Conservation (phyloP, 2,329 filamentous ascomycete genomes). For the Penicillium sp. region DNA sequence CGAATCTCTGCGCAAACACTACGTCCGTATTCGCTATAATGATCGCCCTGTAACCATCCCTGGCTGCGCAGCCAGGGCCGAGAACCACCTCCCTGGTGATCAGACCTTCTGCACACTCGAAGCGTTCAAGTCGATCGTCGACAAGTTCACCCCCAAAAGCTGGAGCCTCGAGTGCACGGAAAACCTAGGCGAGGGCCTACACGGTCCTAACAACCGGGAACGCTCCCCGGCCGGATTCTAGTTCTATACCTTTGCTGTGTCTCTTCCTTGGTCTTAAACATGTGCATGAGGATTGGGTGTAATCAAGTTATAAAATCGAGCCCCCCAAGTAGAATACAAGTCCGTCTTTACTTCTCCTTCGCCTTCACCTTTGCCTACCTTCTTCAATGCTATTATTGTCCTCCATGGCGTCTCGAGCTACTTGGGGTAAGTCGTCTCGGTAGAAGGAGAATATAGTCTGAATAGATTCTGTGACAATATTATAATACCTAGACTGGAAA, state of each 20-base stretch:
- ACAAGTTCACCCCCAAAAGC: conserved; percentile 77
- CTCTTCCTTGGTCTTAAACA: background rate
- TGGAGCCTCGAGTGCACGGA: conserved; percentile 63
- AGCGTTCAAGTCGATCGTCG: conserved; percentile 87
- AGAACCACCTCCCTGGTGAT: conserved; percentile 81
- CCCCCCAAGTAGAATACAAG: background rate
- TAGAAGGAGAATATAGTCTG: too few relatives aligned
- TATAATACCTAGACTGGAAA: too few relatives aligned
- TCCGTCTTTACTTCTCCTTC: conserved; percentile 6
- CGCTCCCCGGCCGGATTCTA: conserved; percentile 38
- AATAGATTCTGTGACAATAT: too few relatives aligned
- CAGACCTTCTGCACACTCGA: conserved; percentile 85
- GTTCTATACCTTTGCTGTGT: conserved; percentile 7
- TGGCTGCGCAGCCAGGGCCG: conserved; percentile 63
- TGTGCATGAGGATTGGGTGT: background rate
- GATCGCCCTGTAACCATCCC: conserved; percentile 76
- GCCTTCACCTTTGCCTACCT: conserved; percentile 2
- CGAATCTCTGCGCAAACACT: conserved; percentile 57
- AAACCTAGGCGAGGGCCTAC: conserved; percentile 53
- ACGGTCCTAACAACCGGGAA: conserved; percentile 42
- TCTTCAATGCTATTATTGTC: conserved; percentile 12
- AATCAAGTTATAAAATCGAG: background rate
- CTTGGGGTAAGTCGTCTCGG: too few relatives aligned
- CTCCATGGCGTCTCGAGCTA: too few relatives aligned
- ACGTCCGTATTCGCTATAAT: conserved; percentile 86